Base-by-base conservation (phyloP, 176 grass and related monocot genomes). In the Zoysia japonica region DNA sequence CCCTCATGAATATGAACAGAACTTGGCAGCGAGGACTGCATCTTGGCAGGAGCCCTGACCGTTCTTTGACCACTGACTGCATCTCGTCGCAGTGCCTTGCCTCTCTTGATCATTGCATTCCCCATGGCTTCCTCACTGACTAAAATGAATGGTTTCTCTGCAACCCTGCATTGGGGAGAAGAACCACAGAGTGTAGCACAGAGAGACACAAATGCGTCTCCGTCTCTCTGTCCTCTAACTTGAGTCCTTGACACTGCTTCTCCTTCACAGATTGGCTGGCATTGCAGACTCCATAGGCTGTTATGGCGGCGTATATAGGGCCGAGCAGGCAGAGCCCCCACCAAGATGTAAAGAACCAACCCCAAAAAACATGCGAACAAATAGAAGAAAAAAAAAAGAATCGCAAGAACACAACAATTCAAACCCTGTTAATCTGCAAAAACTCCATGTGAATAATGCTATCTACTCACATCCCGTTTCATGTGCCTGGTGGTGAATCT, bases 1-100 rank as follows among this genome's bases (percentile, higher is more conserved):
- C 73, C 78, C 87, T 89, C 83, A 78, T 82, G 83, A 85, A 78
- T 89, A 89, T 89, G 78, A 82, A 89, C 88, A 89, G 74, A 67
- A 44, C 67, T 85, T 78, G 77, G 70, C 81, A 75, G 72, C 28
- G 28, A 28, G 28, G 28, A 28, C 28, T 28, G 28, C 28, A 80
- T 73, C 65, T 77, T 85, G 82, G 53, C 82, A 82, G 72, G 68
- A 76, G 19, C 55, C 67, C 78, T 77, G 87, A 78, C 78, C 82
- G 36, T 19, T 78, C 74, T 80, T 78, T 85, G 83, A 74, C 88
- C 83, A 28, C 28, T 28, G 28, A 28, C 28, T 28, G 28, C 28
- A 28, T 73, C 62, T 52, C 78, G 61, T 59, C 17, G 53, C 47
- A 57, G 36, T 57, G 14, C 50, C 15, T 54, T 28, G 47, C 47